Evolutionary conservation across 2,329 filamentous ascomycete genomes (phyloP), one percentile per base, ranked within the genome.

Genomic region (Nigrospora oryzae): DNA sequence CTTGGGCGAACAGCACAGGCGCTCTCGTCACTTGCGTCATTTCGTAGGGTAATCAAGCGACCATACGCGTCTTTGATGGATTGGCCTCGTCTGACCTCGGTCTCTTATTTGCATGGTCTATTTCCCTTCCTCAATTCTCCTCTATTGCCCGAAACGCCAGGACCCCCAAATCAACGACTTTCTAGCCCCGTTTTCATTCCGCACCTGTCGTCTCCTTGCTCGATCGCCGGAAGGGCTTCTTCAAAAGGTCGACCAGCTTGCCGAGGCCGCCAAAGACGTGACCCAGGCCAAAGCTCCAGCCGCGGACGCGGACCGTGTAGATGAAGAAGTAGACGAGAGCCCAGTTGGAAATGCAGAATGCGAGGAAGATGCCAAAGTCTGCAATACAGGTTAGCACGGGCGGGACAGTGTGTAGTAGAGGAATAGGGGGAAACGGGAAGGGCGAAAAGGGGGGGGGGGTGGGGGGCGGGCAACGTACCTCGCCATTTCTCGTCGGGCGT

Each of bases 241-340:
- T 47, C 57, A 69, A 43, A 53, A 56, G 15, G 35, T 52, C 45
- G 37, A 54, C 49, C 2, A 54, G 15, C 57, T 62, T 56, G 31
- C 56, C 56, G 1, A 58, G 38, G 10, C 44, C 42, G 8, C 54
- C 49, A 57, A 81, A 82, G 3, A 85, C 23, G 37, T 64, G 65
- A 0, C 77, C 77, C 46, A 88, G 70, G 0, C 84, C 85, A 61
- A 89, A 89, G 17, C 65, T 76, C 83, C 83, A 89, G 8, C 81
- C 76, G 51, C 73, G 74, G 44, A 89, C 77, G 15, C 85, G 72
- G 7, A 87, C 81, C 3, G 79, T 83, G 63, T 84, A 89, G 46
- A 89, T 80, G 57, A 89, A 88, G 64, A 88, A 86, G 60, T 86
- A 86, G 1, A 88, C 83, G 44, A 89, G 62, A 36, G 73, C 65